These are phyloP conservation scores for Bromus sterilis DNA, from an alignment of 176 grass and related monocot species.

Conservation along the genomic window DNA sequence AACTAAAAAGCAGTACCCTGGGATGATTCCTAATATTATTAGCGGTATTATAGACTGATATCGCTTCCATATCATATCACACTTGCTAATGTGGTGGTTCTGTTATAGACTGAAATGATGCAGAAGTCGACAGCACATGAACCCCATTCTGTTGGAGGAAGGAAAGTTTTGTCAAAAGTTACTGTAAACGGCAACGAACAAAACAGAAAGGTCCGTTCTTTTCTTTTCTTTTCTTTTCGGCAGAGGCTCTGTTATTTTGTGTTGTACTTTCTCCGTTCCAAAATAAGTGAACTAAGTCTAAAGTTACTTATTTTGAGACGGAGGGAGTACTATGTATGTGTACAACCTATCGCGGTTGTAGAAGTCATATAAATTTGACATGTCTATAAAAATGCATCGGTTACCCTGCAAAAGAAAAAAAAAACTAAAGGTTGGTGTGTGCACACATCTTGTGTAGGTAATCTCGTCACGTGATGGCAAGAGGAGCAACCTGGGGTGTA, in stretches of 20 bases:
- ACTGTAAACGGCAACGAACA: slow-evolving; percentile 5
- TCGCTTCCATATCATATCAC: neutral
- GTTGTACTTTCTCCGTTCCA: no score
- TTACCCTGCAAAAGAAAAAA: neutral
- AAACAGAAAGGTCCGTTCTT: slow-evolving; percentile 25
- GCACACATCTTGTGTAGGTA: slow-evolving; percentile 2
- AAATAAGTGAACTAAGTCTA: no score
- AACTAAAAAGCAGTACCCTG: neutral
- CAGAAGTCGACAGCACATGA: slow-evolving; percentile 3
- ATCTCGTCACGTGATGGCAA: neutral
- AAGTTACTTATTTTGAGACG: no score
- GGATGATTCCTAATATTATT: neutral
- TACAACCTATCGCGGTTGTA: neutral
- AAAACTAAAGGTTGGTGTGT: neutral
- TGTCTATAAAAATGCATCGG: neutral
- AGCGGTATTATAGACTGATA: neutral
- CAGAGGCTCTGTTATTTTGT: neutral
- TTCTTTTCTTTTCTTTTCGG: no score
- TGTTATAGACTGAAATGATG: slow-evolving; percentile 12
- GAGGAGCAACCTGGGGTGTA: slow-evolving; percentile 12
- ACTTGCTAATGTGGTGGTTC: neutral
- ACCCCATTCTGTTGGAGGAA: slow-evolving; percentile 5
- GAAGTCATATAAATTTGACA: neutral
- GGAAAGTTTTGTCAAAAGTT: neutral
- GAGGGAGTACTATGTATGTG: no score